These are phyloP conservation scores for Friedmanniomyces endolithicus DNA, from an alignment of 495 filamentous ascomycete species.

Conservation along the genomic window DNA sequence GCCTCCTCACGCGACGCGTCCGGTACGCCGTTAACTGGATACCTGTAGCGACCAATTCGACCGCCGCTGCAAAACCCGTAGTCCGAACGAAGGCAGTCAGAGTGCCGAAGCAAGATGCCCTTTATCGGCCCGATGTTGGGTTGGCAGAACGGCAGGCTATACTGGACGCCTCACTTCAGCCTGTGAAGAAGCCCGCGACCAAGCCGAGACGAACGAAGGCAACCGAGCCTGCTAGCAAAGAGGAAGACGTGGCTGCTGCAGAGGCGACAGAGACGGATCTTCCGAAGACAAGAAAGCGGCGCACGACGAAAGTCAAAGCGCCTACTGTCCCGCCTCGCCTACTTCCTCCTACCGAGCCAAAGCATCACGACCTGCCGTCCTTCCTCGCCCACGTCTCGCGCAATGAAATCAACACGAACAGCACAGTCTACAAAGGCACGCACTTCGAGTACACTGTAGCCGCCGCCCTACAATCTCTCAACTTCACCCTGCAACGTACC, in stretches of 20 bases:
- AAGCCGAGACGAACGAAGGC: background rate
- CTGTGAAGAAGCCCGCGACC: background rate
- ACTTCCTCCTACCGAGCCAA: conserved; percentile 23
- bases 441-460: conserved; percentile 66
- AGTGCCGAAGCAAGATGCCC: background rate
- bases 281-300: background rate
- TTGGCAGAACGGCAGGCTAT: background rate
- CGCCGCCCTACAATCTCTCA: conserved; percentile 44
- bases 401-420: conserved; percentile 37
- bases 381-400: conserved; percentile 61
- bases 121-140: background rate
- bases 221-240: background rate
- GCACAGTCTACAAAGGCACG: conserved; percentile 51
- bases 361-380: conserved; percentile 54
- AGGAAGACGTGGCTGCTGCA: background rate
- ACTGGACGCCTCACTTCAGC: background rate
- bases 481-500: conserved; percentile 56
- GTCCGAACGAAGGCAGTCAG: background rate
- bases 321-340: conserved; percentile 8
- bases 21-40: background rate
- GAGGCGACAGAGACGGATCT: background rate
- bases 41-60: background rate
- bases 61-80: background rate
- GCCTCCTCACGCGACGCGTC: background rate
- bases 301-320: background rate